phyloP scores from a whole-genome alignment of 495 filamentous ascomycete species.

The Margaritispora aquatica region DNA sequence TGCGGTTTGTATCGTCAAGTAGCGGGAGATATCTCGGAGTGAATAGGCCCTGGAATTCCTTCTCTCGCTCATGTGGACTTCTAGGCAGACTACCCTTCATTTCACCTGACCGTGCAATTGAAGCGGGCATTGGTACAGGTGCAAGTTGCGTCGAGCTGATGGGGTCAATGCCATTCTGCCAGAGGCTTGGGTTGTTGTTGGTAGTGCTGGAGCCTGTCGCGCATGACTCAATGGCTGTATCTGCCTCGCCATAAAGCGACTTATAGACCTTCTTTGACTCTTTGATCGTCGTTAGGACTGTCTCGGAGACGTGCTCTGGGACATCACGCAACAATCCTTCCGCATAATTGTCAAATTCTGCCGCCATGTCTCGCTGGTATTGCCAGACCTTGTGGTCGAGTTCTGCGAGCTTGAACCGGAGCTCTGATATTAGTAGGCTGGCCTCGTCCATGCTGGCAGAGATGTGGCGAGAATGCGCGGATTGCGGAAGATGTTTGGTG shows the following conservation, averaged over 20 bases:
- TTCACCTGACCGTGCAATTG: conserved; percentile 16
- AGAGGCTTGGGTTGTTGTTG: neutral
- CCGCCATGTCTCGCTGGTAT: conserved; percentile 43
- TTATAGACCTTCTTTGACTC: conserved; percentile 30
- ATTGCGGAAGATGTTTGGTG: neutral
- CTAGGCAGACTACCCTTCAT: conserved; percentile 19
- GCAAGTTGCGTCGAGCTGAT: neutral
- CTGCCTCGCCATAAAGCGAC: conserved; percentile 13
- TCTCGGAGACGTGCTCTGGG: conserved; percentile 36
- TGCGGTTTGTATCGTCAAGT: conserved; percentile 39
- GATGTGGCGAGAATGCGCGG: neutral
- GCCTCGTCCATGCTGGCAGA: conserved; percentile 39
- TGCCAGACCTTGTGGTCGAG: conserved; percentile 42
- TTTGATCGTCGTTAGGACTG: conserved; percentile 36
- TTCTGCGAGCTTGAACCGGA: conserved; percentile 42
- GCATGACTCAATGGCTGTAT: conserved; percentile 14
- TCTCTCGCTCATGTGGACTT: conserved; percentile 44
- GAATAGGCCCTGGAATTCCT: conserved; percentile 53
- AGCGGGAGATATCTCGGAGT: conserved; percentile 54
- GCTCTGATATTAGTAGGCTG: conserved; percentile 38
- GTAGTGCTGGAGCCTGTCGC: conserved; percentile 5
- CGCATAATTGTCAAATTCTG: conserved; percentile 42
- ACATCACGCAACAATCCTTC: conserved; percentile 37
- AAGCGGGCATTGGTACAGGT: conserved; percentile 14
- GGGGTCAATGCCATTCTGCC: neutral